Base-by-base conservation (phyloP, 805 yeast species). In the Teunomyces tritomae region DNA sequence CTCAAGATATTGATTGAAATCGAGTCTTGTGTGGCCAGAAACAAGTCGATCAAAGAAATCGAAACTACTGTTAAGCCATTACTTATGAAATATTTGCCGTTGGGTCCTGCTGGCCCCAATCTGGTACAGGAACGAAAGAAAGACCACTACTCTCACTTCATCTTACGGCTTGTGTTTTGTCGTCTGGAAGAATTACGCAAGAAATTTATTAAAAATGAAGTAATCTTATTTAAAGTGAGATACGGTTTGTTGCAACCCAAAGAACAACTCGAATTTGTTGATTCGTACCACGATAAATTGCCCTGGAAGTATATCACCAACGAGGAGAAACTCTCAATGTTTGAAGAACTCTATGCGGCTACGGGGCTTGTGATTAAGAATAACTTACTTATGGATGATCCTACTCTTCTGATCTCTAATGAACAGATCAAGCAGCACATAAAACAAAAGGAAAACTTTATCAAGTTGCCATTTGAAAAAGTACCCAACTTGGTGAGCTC, bases 71-170 rank as follows among this genome's bases (percentile, higher is more conserved):
- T 92, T 55, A 81, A 79, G 54, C 94, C 95, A 1, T 64, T 85
- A 44, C 58, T 94, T 35, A 73, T 77, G 40, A 79, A 84, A 54
- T 69, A 72, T 39, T 63, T 94, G 51, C 96, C 97, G 0, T 67
- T 87, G 61, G 71, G 76, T 58, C 16, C 66, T 61, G 57, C 70
- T 10, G 55, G 59, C 14, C 46, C 67, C 13, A 62, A 69, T 3
- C 62, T 72, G 37, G 65, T 72, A 34, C 71, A 72, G 34, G 95
- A 89, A 61, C 80, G 96, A 55, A 79, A 79, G 54, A 92, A 92
- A 63, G 99, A 94, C 67, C 92, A 89, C 59, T 89, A 88, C 63
- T 87, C 96, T 5, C 99, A 94, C 68, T 94, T 73, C 62, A 91
- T 92, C 30, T 69, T 94, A 53, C 76, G 97, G 47, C 74, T 94